Conservation (phyloP, 305 asterid species). For the Stenogyne calaminthoides region DNA sequence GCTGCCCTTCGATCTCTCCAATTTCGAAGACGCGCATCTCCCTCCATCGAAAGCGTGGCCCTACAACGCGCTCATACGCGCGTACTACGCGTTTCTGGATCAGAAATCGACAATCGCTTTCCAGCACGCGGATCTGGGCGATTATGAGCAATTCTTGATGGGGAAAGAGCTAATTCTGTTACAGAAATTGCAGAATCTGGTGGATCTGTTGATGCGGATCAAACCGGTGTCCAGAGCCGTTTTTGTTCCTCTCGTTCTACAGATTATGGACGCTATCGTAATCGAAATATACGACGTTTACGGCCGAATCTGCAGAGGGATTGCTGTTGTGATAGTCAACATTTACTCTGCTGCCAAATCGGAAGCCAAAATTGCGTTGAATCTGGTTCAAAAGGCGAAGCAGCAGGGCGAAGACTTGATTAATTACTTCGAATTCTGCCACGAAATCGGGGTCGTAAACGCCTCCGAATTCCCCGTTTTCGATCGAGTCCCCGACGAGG, state of each 20-base stretch:
- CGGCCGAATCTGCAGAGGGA: slow-evolving; percentile 57
- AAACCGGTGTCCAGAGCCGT: slow-evolving; percentile 51
- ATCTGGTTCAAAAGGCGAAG: slow-evolving; percentile 57
- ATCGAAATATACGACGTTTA: slow-evolving; percentile 64
- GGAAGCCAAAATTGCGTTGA: slow-evolving; percentile 59
- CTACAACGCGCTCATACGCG: slow-evolving; percentile 51
- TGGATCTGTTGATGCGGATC: slow-evolving; percentile 59
- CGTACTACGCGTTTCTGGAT: slow-evolving; percentile 75
- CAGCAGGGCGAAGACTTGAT: slow-evolving; percentile 57
- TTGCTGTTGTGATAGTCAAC: slow-evolving; percentile 55
- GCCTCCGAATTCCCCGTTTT: slow-evolving; percentile 52
- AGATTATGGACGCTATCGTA: slow-evolving; percentile 66
- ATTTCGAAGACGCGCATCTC: slow-evolving; percentile 51
- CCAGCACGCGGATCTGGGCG: slow-evolving; percentile 37
- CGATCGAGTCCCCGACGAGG: slow-evolving; percentile 57
- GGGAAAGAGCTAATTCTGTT: slow-evolving; percentile 47
- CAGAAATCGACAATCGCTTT: slow-evolving; percentile 51
- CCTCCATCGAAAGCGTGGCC: slow-evolving; percentile 43
- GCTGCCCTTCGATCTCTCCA: slow-evolving; percentile 74
- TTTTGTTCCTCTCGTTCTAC: slow-evolving; percentile 47
- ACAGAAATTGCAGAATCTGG: slow-evolving; percentile 51
- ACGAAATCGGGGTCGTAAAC: slow-evolving; percentile 52
- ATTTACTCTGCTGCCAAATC: slow-evolving; percentile 48
- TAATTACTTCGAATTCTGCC: slow-evolving; percentile 57
- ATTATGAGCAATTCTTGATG: slow-evolving; percentile 15